Evolutionary conservation across 2,329 filamentous ascomycete genomes (phyloP), one percentile per base, ranked within the genome.

Genomic region (Podosphaera fusca): DNA sequence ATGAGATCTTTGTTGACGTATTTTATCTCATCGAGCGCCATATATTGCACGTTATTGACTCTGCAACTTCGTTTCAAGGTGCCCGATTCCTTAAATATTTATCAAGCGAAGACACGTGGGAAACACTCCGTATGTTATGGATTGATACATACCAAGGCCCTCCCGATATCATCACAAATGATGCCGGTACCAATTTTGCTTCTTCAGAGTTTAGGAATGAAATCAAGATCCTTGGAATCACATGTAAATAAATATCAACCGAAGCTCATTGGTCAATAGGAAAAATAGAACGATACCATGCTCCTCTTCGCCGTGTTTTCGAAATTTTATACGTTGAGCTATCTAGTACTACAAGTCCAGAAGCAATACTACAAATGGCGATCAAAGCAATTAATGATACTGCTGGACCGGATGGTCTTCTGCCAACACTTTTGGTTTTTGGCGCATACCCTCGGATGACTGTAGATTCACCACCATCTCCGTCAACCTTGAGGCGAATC

Each of bases 131-230:
- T 1, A 35, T 30, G 7, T 52, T 46, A 30, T 59, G 50, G 55
- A 58, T 58, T 9, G 51, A 59, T 35, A 59, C 42, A 12, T 59
- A 59, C 36, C 36, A 49, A 40, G 47, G 58, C 6, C 58, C 56
- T 2, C 56, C 53, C 14, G 36, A 55, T 42, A 34, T 40, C 21
- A 45, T 55, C n/a, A 42, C 35, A 8, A 34, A 55, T 45, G 46
- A 56, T 51, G 30, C 46, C n/a, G 58, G 56, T 30, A 56, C 40
- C 21, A 58, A 58, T 29, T 59, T 59, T 40, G 42, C 53, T 12
- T 57, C 29, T 50, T 55, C 53, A 34, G 55, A 60, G 40, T 55
- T 58, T 33, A 54, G 38, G 9, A 33, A 58, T 10, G n/a, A 29
- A 2, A 49, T 34, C 5, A 54, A 12, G 30, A 54, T 33, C 14